Conservation (phyloP, 306 rosid genomes). For the Urtica urens region DNA sequence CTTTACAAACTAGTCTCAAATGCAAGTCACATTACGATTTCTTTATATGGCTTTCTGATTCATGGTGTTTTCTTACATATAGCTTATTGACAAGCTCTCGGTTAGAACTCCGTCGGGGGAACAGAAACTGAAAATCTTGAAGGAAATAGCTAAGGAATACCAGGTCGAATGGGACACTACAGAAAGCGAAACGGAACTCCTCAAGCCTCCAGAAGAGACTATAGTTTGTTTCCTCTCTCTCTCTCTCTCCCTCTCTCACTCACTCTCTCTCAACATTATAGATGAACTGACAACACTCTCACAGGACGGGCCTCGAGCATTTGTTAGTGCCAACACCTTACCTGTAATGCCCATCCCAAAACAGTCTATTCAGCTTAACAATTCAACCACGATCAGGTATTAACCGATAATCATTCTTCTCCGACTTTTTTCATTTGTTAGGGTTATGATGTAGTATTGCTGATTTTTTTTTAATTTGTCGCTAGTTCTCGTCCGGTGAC, state of each 20-base stretch:
- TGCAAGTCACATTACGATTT: conserved; percentile 1
- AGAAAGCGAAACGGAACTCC: conserved; percentile 80
- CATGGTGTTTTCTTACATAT: conserved; percentile 8
- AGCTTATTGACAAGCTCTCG: conserved; percentile 96
- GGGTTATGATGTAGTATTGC: not conserved
- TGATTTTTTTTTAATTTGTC: conserved; percentile 2
- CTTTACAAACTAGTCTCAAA: no score
- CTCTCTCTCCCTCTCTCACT: conserved; percentile 3
- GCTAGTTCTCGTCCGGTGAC: conserved; percentile 20
- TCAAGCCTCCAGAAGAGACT: conserved; percentile 71
- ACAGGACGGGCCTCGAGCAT: conserved; percentile 58
- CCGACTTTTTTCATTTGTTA: not conserved
- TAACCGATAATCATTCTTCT: not conserved
- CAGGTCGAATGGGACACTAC: conserved; percentile 78
- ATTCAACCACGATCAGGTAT: conserved; percentile 17
- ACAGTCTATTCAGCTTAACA: conserved; percentile 30
- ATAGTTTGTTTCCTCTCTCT: conserved; percentile 38
- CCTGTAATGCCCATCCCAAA: conserved; percentile 32
- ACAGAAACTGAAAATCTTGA: conserved; percentile 67
- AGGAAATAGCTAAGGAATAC: conserved; percentile 89
- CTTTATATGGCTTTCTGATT: not conserved
- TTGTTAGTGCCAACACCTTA: conserved; percentile 60
- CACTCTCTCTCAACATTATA: not conserved
- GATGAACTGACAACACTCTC: not conserved
- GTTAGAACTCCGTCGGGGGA: conserved; percentile 72